Evolutionary conservation across 305 asterid species (phyloP).

Genomic region (Rubia peregrina): DNA sequence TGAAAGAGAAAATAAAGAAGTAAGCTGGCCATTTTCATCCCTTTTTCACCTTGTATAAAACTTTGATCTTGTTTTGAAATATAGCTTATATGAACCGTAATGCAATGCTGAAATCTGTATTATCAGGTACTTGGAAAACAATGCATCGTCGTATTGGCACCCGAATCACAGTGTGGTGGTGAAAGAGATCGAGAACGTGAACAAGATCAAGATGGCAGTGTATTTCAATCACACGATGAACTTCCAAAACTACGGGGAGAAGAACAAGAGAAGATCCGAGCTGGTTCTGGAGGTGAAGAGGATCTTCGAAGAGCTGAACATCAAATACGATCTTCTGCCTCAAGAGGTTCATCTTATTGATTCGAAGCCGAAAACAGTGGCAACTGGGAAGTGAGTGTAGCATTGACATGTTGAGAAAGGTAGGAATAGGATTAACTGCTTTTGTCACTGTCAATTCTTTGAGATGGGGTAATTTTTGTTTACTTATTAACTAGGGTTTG

Average conservation of each 20-base stretch:
- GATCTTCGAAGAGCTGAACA: constrained; percentile 61
- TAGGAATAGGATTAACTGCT: not conserved
- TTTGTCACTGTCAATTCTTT: not conserved
- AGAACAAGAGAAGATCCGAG: constrained; percentile 47
- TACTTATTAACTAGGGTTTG: not conserved
- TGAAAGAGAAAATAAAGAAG: constrained; percentile 62
- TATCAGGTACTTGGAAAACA: constrained; percentile 56
- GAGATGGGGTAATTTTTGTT: not conserved
- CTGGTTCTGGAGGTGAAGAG: constrained; percentile 70
- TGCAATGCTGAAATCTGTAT: not conserved
- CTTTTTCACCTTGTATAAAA: not conserved
- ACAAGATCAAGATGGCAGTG: constrained; percentile 74
- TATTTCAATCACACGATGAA: constrained; percentile 74
- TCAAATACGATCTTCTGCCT: constrained; percentile 69
- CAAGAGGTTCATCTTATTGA: constrained; percentile 61
- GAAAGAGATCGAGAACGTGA: constrained; percentile 72
- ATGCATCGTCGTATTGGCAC: constrained; percentile 50
- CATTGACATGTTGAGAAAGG: not conserved
- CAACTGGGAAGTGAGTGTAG: constrained; percentile 16
- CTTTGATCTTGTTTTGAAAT: not conserved
- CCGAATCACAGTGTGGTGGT: constrained; percentile 76
- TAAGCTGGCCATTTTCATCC: constrained; percentile 26
- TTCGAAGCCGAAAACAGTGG: constrained; percentile 15
- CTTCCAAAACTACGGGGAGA: constrained; percentile 68
- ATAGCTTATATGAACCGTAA: not conserved